Evolutionary conservation across 352 stramenopile genomes (phyloP).

Genomic region (Aphanomyces stellatus): DNA sequence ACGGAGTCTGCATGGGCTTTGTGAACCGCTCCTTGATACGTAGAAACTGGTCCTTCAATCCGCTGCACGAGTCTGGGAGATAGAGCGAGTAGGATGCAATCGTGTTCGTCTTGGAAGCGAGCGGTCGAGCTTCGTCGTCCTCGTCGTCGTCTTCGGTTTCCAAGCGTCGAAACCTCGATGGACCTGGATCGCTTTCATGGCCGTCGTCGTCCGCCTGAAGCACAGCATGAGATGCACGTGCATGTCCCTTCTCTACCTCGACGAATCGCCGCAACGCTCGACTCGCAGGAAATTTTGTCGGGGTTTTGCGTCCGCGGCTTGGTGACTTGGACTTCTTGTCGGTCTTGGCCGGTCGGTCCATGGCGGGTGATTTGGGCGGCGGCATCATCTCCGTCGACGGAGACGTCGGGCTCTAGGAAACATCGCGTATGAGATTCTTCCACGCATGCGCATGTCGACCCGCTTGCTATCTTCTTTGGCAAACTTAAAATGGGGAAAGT

Average conservation of each 20-base stretch:
- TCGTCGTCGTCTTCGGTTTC: background rate
- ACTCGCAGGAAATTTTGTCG: background rate
- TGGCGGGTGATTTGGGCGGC: background rate
- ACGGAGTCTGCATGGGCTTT: constrained; percentile 21
- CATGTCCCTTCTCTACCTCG: background rate
- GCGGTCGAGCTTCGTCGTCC: background rate
- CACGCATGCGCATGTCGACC: background rate
- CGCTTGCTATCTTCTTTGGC: background rate
- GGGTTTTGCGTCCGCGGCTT: background rate
- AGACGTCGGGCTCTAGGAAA: background rate
- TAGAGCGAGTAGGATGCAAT: background rate
- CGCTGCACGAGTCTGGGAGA: constrained; percentile 33
- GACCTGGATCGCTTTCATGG: background rate
- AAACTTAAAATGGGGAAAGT: background rate
- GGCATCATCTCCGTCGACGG: background rate
- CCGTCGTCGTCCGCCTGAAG: background rate
- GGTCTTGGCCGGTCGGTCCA: background rate
- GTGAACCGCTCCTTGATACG: constrained; percentile 75
- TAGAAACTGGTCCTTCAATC: constrained; percentile 69
- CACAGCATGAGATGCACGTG: background rate
- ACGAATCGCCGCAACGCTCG: background rate
- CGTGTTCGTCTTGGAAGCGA: too few species aligned
- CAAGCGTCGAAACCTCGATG: background rate
- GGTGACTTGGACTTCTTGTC: background rate
- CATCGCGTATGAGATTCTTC: background rate